phyloP scores from a whole-genome alignment of 768 basidiomycete genomes.

The Sporobolomyces roseus region DNA sequence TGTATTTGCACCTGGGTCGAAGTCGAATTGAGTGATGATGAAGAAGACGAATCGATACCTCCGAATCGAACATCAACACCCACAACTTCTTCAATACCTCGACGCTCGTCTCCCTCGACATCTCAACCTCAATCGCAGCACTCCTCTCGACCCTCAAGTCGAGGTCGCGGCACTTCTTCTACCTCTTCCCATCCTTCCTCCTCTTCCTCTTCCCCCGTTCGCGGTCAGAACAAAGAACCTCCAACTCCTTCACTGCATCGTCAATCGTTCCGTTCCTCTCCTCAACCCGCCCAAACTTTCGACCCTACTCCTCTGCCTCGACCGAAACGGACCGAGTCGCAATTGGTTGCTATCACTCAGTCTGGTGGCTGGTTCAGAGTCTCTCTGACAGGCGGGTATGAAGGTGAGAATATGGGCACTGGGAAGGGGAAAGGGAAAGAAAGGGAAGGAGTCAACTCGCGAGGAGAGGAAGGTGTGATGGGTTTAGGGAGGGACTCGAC shows the following conservation, averaged over 20 bases:
- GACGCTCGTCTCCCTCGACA: neutral
- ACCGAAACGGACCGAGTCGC: constrained; percentile 55
- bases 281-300: neutral
- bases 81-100: neutral
- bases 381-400: constrained; percentile 54
- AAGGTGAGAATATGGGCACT: constrained; percentile 50
- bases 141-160: neutral
- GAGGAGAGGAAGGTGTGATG: constrained; percentile 47
- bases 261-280: constrained; percentile 3
- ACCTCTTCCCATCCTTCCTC: constrained; percentile 3
- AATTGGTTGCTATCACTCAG: constrained; percentile 79
- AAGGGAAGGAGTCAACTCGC: too few species aligned
- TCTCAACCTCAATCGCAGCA: neutral
- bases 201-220: constrained; percentile 2
- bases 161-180: neutral
- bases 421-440: constrained; percentile 51
- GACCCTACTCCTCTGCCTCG: neutral
- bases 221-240: neutral
- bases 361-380: constrained; percentile 90
- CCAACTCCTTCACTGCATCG: neutral
- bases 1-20: constrained; percentile 47
- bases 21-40: constrained; percentile 46
- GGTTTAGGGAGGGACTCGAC: constrained; percentile 51
- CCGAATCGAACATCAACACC: neutral
- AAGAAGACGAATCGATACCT: constrained; percentile 11